Evolutionary conservation across 2,329 filamentous ascomycete genomes (phyloP), one percentile per base, ranked within the genome.

Genomic region (Lachnellula subtilissima): DNA sequence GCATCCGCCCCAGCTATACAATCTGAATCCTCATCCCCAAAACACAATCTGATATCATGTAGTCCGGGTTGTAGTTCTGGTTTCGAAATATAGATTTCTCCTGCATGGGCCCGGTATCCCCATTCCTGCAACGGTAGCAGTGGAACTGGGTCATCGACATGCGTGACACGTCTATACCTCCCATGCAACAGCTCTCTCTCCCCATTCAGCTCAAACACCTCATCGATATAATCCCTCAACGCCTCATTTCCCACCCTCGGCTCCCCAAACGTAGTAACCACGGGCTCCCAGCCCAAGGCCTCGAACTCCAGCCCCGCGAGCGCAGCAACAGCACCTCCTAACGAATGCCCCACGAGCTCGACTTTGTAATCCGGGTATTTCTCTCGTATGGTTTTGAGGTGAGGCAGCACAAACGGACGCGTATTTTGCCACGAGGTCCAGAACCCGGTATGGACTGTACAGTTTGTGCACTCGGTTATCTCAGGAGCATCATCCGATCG

Each of bases 361-460:
- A 97, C 74, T 42, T 84, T 75, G 65, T 95, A 93, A 23, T 81
- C 75, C 0, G 89, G 89, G 67, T 93, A 81, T 43, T 80, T 74
- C 15, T 76, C 70, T 23, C 80, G 76, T 5, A 89, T 75, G 5
- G 75, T 72, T 53, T 82, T 75, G 4, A 99, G 74, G 28, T 85
- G 76, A 0, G 87, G 82, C 15, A 96, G 71, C 28, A 99, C 83
- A 2, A 80, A 74, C 32, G 79, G 74, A 49, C 90, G 82, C 0
- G 92, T 89, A 67, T 86, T 84, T 50, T 80, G 76, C 93, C 94
- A 99, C 0, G 91, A 92, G 15, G 81, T 78, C 68, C 94, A 82
- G 72, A 99, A 99, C 17, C 94, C 94, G 58, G 84, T 85, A 70
- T 99, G 94, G 1, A 97, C 93, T 5, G 89, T 96, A 72, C 94